phyloP scores from a whole-genome alignment of 106 monocot genomes.

The Dioscorea dumetorum region DNA sequence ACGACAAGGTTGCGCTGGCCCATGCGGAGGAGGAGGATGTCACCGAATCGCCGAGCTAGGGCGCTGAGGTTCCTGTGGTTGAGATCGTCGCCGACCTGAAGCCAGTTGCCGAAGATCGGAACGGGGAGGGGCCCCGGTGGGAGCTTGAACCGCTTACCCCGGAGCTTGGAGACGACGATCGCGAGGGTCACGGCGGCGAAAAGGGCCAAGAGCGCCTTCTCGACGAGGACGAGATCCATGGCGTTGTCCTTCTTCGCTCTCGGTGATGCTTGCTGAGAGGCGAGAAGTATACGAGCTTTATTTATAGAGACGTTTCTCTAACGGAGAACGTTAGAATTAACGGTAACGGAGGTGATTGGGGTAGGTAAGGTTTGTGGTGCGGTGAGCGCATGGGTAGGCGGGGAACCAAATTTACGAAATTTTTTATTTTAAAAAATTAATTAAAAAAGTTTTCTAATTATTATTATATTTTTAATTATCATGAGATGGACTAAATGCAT shows the following conservation, averaged over 20 bases:
- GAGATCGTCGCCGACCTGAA: constrained; percentile 75
- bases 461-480: too few relatives aligned
- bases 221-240: constrained; percentile 70
- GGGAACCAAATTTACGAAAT: too few relatives aligned
- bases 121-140: constrained; percentile 62
- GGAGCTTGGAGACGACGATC: constrained; percentile 49
- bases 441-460: too few relatives aligned
- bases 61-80: constrained; percentile 60
- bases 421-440: too few relatives aligned
- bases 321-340: too few relatives aligned
- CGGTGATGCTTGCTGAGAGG: not conserved
- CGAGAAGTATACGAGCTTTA: not conserved
- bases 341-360: too few relatives aligned
- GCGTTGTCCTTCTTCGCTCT: not conserved
- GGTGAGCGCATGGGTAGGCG: too few relatives aligned
- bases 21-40: constrained; percentile 64
- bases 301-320: too few relatives aligned
- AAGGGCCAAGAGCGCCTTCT: constrained; percentile 68
- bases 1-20: constrained; percentile 69
- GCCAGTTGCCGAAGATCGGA: constrained; percentile 77
- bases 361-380: too few relatives aligned
- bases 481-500: too few relatives aligned
- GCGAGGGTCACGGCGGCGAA: constrained; percentile 55
- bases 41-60: constrained; percentile 53
- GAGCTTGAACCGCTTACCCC: constrained; percentile 61